phyloP scores from a whole-genome alignment of 495 filamentous ascomycete genomes.

The Podospora didyma region DNA sequence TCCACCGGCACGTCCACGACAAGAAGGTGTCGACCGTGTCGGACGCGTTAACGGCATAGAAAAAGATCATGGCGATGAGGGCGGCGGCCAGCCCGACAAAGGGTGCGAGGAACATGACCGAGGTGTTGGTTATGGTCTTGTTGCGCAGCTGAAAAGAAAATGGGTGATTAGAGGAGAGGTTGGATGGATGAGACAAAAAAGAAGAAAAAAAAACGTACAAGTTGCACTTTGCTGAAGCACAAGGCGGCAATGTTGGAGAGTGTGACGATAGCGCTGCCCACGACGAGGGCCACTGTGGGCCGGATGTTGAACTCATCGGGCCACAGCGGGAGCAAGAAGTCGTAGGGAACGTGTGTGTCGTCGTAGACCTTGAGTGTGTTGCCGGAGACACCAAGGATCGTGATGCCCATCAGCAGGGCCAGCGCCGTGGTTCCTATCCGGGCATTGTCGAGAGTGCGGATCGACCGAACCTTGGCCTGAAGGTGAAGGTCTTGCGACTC shows the following conservation, averaged over 20 bases:
- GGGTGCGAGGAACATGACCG: slow-evolving; percentile 37
- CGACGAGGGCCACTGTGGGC: slow-evolving; percentile 47
- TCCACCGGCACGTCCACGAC: slow-evolving; percentile 56
- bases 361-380: slow-evolving; percentile 48
- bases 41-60: slow-evolving; percentile 51
- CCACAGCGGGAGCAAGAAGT: slow-evolving; percentile 47
- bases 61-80: slow-evolving; percentile 49
- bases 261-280: slow-evolving; percentile 39
- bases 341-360: slow-evolving; percentile 37
- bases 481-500: slow-evolving; percentile 32
- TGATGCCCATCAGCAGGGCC: slow-evolving; percentile 44
- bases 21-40: slow-evolving; percentile 41
- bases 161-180: neutral
- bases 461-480: slow-evolving; percentile 29
- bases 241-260: slow-evolving; percentile 42
- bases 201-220: slow-evolving; percentile 25
- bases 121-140: slow-evolving; percentile 29
- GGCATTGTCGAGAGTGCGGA: slow-evolving; percentile 37
- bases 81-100: slow-evolving; percentile 40
- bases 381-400: slow-evolving; percentile 44
- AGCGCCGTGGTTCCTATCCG: slow-evolving; percentile 43
- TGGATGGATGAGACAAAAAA: neutral
- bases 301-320: slow-evolving; percentile 47
- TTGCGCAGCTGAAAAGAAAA: slow-evolving; percentile 36
- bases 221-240: slow-evolving; percentile 34